These are phyloP conservation scores for Solanum lycopersicoides DNA, from an alignment of 257 asterid species.

Conservation along the genomic window DNA sequence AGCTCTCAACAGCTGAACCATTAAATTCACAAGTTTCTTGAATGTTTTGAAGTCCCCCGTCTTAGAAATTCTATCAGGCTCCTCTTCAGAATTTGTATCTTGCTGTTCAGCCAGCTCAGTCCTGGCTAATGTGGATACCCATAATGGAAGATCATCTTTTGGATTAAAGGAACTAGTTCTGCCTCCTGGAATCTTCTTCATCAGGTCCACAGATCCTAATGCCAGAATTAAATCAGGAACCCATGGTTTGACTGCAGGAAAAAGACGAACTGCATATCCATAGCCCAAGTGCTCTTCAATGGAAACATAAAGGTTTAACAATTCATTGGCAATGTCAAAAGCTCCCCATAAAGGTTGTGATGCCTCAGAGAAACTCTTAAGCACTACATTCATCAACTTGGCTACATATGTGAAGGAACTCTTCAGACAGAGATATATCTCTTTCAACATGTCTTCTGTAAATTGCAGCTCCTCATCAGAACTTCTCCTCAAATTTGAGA, in stretches of 20 bases:
- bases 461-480: slow-evolving; percentile 30
- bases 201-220: slow-evolving; percentile 45
- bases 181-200: slow-evolving; percentile 24
- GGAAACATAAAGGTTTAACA: slow-evolving; percentile 43
- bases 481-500: slow-evolving; percentile 27
- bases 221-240: slow-evolving; percentile 74
- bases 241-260: slow-evolving; percentile 57
- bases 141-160: slow-evolving; percentile 32
- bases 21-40: slow-evolving; percentile 35
- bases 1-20: slow-evolving; percentile 34
- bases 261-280: slow-evolving; percentile 47
- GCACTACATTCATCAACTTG: slow-evolving; percentile 52
- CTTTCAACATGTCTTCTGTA: slow-evolving; percentile 39
- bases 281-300: slow-evolving; percentile 65
- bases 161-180: slow-evolving; percentile 13
- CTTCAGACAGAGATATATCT: slow-evolving; percentile 44
- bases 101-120: slow-evolving; percentile 46
- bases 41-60: slow-evolving; percentile 34
- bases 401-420: slow-evolving; percentile 79
- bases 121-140: slow-evolving; percentile 53
- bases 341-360: slow-evolving; percentile 22
- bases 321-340: slow-evolving; percentile 41
- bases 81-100: slow-evolving; percentile 29
- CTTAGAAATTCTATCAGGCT: slow-evolving; percentile 14
- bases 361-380: slow-evolving; percentile 32